Base-by-base conservation (phyloP, 2,329 filamentous ascomycete genomes). In the Curvularia eragrostidis region DNA sequence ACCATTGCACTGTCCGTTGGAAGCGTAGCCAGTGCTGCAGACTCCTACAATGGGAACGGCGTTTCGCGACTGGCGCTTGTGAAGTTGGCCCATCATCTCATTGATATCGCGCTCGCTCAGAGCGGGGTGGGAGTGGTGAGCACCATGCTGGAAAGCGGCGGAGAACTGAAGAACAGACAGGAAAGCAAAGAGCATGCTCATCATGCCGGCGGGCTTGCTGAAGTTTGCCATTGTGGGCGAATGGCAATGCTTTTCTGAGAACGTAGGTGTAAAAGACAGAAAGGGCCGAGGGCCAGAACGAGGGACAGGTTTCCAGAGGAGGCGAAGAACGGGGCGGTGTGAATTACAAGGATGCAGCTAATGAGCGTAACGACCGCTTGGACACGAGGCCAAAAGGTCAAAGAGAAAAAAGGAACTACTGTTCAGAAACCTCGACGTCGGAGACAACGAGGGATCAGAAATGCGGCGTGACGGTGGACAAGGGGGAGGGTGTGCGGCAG, bases 331-430 rank as follows among this genome's bases (percentile, higher is more conserved):
- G 47, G 38, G 50, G 52, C 32, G 50, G 51, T 41, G 49, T 44
- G 51, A 58, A 34, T 30, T 36, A 52, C 61, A 63, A 63, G 55
- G 59, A 52, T 39, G 52, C 57, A 56, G 58, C 56, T 67, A 75
- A 75, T 69, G 73, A 75, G 70, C 57, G 73, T 61, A 66, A 72
- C 68, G 73, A 75, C 72, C 62, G 68, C 42, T 49, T 70, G 69
- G 69, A 55, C 42, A 49, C 59, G 58, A 12, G 9, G 65, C 72
- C 67, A 59, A 65, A 67, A 64, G 71, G 72, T 71, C 71, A 55
- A 26, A 64, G 64, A 21, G 28, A 63, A 65, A 65, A 63, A 58
- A 61, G 55, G 56, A 42, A 23, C 9, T 51, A 58, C 59, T 47
- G 53, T 58, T 52, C 63, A 60, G 62, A 63, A 66, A 69, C 63